Evolutionary conservation across 257 asterid genomes (phyloP), one percentile per base, ranked within the genome.

Genomic region (Schizonepeta tenuifolia): DNA sequence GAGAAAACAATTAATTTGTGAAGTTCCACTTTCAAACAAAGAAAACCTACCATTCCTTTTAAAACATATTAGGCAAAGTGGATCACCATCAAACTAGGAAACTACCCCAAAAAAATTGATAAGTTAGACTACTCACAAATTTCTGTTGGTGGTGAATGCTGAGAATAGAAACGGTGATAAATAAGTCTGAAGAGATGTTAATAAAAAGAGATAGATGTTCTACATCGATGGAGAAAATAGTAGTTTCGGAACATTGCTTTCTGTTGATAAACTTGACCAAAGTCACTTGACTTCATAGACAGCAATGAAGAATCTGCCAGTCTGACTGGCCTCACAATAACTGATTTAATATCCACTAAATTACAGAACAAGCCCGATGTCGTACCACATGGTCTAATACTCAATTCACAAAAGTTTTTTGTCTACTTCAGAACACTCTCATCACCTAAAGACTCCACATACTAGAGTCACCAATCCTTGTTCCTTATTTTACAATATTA

Each of bases 261-360:
- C 51, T 50, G 60, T 35, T 36, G 55, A 22, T 56, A 7, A 63
- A 44, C 69, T 21, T 7, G 36, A 55, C 6, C 65, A 20, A 24
- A 43, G 40, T 38, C 36, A 26, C 26, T 4, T 26, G 41, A 8
- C 10, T 58, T 40, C 0, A 31, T 13, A 9, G 11, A 17, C 65
- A 59, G 73, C 62, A 33, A 78, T 7, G 44, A 8, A 75, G 53
- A 15, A 44, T 49, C 59, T 18, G 46, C 59, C 49, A 7, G 57
- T 41, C 55, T 20, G 46, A 65, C 49, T 10, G 50, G 54, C 41
- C 44, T 38, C 22, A 61, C 15, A 28, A 65, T 11, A 40, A 21
- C 18, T 11, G 9, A 36, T 47, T 73, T 69, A 71, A 70, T 46
- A 51, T 26, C 43, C 70, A 41, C 53, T 53, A 14, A 59, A 33